A percentile compares a stretch with the other conserved stretches of the same genome.
Conservation (phyloP, 2,329 filamentous ascomycete genomes). For the Dothiorella sarmentorum region DNA sequence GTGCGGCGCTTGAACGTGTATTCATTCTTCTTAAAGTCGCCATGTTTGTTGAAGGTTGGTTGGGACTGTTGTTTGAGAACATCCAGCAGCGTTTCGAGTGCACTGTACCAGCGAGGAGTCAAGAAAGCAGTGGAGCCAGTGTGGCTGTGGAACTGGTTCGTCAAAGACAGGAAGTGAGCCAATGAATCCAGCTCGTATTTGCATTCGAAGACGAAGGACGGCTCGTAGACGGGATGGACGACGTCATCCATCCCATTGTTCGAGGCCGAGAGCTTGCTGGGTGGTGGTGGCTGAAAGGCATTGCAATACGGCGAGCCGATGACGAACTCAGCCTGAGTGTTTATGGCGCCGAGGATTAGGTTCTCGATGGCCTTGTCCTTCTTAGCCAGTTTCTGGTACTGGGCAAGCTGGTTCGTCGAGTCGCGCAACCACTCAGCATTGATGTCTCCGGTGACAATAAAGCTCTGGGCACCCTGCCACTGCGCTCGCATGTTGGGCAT, state of each 20-base stretch:
- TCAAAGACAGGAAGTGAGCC: conserved; percentile 81
- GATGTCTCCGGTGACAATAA: conserved; percentile 91
- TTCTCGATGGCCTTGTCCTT: conserved; percentile 75
- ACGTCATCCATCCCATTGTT: conserved; percentile 77
- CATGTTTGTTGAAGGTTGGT: conserved; percentile 74
- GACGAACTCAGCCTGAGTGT: conserved; percentile 92
- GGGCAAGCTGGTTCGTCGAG: conserved; percentile 87
- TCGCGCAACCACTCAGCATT: conserved; percentile 90
- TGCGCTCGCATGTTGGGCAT: conserved; percentile 23
- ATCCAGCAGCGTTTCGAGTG: conserved; percentile 68
- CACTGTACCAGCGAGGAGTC: conserved; percentile 72
- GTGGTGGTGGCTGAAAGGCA: conserved; percentile 90
- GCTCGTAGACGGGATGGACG: conserved; percentile 86
- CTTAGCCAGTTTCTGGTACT: conserved; percentile 81
- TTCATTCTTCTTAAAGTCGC: conserved; percentile 63
- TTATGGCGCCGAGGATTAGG: conserved; percentile 87
- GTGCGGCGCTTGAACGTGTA: conserved; percentile 88
- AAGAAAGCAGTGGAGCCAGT: conserved; percentile 77
- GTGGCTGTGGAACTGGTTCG: conserved; percentile 80
- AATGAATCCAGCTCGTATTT: conserved; percentile 98
- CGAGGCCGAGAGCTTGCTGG: conserved; percentile 68
- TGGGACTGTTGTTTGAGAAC: conserved; percentile 76
- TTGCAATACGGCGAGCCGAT: conserved; percentile 97
- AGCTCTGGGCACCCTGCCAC: conserved; percentile 87
- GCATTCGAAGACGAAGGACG: conserved; percentile 86